Conservation (phyloP, 2,329 filamentous ascomycete species). For the Paecilomyces variotii region DNA sequence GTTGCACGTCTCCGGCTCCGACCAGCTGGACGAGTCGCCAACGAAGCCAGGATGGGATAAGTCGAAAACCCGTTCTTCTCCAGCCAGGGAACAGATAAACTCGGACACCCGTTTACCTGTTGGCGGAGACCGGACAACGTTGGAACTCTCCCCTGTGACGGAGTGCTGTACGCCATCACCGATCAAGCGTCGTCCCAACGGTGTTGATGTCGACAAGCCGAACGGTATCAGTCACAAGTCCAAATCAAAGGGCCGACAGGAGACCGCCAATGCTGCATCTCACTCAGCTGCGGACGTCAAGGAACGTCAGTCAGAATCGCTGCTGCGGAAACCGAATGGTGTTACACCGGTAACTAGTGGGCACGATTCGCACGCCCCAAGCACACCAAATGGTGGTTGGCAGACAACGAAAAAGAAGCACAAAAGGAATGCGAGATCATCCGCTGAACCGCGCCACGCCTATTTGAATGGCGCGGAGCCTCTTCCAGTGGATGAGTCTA, state of each 20-base stretch:
- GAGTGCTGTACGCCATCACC: slow-evolving; percentile 23
- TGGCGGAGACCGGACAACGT: slow-evolving; percentile 18
- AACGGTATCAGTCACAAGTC: slow-evolving; percentile 26
- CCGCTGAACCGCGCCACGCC: slow-evolving; percentile 23
- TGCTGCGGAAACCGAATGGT: slow-evolving; percentile 25
- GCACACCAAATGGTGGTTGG: slow-evolving; percentile 25
- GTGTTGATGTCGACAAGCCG: slow-evolving; percentile 24
- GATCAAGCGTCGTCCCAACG: slow-evolving; percentile 25
- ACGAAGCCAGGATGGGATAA: slow-evolving; percentile 18
- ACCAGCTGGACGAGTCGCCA: slow-evolving; percentile 18
- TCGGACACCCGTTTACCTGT: slow-evolving; percentile 15
- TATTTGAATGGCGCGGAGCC: slow-evolving; percentile 25
- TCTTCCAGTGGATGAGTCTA: slow-evolving; percentile 34
- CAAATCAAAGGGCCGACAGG: slow-evolving; percentile 28
- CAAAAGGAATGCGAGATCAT: slow-evolving; percentile 28
- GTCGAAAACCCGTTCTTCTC: slow-evolving; percentile 9
- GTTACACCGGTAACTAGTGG: slow-evolving; percentile 10
- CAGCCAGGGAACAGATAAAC: slow-evolving; percentile 5
- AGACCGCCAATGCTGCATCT: slow-evolving; percentile 13
- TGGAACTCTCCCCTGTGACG: slow-evolving; percentile 16
- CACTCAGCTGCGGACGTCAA: slow-evolving; percentile 15
- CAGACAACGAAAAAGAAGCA: slow-evolving; percentile 39
- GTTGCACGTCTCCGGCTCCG: slow-evolving; percentile 28
- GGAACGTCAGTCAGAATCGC: slow-evolving; percentile 21
- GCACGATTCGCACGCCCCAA: slow-evolving; percentile 17